Base-by-base conservation (phyloP, 1,284 basidiomycete species). In the Amylostereum areolatum region DNA sequence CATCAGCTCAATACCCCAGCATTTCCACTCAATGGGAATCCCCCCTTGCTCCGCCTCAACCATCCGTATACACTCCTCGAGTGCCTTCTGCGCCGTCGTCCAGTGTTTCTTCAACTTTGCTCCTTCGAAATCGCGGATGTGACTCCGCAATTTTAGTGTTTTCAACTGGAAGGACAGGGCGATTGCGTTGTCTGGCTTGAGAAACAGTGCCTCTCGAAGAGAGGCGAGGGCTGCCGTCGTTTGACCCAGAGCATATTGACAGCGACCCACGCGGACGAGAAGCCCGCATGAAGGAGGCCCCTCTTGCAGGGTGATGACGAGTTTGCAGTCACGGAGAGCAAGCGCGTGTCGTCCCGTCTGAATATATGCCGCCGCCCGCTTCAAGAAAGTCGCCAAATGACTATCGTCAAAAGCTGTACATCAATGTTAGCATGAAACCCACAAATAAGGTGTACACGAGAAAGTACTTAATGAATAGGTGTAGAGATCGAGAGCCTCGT, bases 71-170 rank as follows among this genome's bases (percentile, higher is more conserved):
- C 55, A 57, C 3, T 50, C 46, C 25, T 52, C 55, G 43, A 54
- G 55, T n/a, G 55, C 53, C 11, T 39, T 41, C 39, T 53, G 37
- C 33, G 55, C 58, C 50, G 49, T 52, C 18, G 43, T 49, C 58
- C 58, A 59, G 43, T 56, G 55, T 8, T 47, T 48, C n/a, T 56
- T 49, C 8, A 45, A 44, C n/a, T 46, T 35, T 2, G 57, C 55
- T 1, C 37, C 45, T 3, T 32, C 39, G 31, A 55, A 59, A 3
- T 47, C 50, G 3, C 47, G 45, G 29, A 53, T 46, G 39, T 56
- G 55, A 18, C 33, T 36, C 25, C 53, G 49, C 18, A 58, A 44
- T 3, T 48, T 46, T 10, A 47, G 6, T 3, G 54, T 28, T 12
- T 53, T 54, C 4, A 42, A 28, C 34, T 31, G 46, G 40, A 57